Evolutionary conservation across 2,329 filamentous ascomycete species (phyloP), one percentile per base, ranked within the genome.

Genomic region (Metarhizium robertsii): DNA sequence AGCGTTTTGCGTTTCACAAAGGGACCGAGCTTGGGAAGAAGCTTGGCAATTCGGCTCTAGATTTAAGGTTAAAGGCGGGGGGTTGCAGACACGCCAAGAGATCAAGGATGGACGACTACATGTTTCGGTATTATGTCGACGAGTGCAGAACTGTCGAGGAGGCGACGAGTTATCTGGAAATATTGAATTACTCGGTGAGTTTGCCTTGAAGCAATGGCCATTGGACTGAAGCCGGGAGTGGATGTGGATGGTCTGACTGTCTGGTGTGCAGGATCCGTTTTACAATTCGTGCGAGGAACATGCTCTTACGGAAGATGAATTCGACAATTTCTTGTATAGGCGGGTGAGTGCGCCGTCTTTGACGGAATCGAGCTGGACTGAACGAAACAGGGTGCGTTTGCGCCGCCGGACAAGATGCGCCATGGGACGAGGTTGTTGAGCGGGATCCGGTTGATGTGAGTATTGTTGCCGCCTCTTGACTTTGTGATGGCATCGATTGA

Each of bases 121-220:
- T 83, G 67, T 83, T 83, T 61, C 69, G 71, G 58, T 61, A 67
- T 36, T 74, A 77, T 62, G 71, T 84, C 56, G 63, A 70, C 10
- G 66, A 73, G 49, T 83, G 78, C 64, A 72, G 68, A 25, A 69
- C 72, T 36, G 77, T 83, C 50, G 58, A 67, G 3, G 81, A 84
- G 66, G 69, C 68, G 54, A 83, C 79, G 18, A 75, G 70, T 59
- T 84, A 81, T 64, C 60, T 84, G 29, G 78, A 84, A 65, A 79
- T 83, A 42, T 74, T 81, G 61, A 84, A 83, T 60, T 84, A 81
- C 61, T 77, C 79, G 64, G 80, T 83, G 25, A 48, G 45, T 34
- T 34, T 11, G 7, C 32, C 32, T 11, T 11, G 32, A 34, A 11
- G 32, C 32, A 34, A 25, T 25, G 3, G 25, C 25, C 25, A 25